Conservation (phyloP, 2,329 filamentous ascomycete genomes). For the Kalmusia sp. region DNA sequence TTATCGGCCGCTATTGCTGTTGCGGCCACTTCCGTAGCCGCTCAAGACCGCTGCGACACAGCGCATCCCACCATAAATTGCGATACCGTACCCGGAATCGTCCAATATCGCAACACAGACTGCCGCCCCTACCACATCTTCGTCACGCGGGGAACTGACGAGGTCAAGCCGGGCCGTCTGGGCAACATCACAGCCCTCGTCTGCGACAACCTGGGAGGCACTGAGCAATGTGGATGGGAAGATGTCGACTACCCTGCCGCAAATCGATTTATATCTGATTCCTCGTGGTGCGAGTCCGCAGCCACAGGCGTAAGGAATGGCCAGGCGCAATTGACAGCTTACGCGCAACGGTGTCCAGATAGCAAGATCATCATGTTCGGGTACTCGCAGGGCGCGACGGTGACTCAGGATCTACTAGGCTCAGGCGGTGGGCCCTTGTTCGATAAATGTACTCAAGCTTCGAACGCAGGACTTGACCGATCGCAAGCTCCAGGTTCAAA, state of each 20-base stretch:
- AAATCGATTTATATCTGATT: constrained; percentile 6
- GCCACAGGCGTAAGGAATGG: constrained; percentile 12
- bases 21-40: background rate
- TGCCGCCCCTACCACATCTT: constrained; percentile 19
- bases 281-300: constrained; percentile 20
- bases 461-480: constrained; percentile 10
- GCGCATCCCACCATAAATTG: background rate
- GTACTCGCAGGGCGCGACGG: constrained; percentile 18
- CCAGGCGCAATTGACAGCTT: constrained; percentile 15
- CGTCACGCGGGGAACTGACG: constrained; percentile 16
- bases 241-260: constrained; percentile 17
- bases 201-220: constrained; percentile 11
- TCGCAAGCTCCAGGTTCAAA: constrained; percentile 13
- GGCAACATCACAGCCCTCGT: constrained; percentile 11
- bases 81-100: constrained; percentile 4
- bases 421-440: constrained; percentile 18
- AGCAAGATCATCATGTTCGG: constrained; percentile 19
- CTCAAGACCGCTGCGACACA: constrained; percentile 6
- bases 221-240: constrained; percentile 17
- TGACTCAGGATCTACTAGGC: constrained; percentile 19
- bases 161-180: constrained; percentile 14
- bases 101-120: constrained; percentile 10
- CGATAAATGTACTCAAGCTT: constrained; percentile 12
- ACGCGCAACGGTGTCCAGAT: constrained; percentile 16
- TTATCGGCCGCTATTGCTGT: background rate